Percentiles rank a stretch among this genome's conserved stretches.
Evolutionary conservation across 257 asterid species (phyloP).

Genomic region (Solanum lycopersicoides): DNA sequence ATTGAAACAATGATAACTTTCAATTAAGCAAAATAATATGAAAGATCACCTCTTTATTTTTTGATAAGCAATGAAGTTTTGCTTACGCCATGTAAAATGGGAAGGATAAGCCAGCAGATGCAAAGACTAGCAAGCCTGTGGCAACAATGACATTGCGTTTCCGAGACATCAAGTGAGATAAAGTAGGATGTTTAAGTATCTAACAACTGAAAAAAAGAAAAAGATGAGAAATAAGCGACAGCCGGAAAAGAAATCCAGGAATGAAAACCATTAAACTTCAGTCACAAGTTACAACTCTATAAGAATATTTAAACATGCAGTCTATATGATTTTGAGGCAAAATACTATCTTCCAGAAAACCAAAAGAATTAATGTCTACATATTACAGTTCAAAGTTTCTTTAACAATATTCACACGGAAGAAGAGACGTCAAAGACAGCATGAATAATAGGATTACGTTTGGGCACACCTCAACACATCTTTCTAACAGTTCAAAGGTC

Average conservation of each 20-base stretch:
- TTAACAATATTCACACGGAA: neutral
- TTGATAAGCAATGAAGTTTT: neutral
- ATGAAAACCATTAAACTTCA: no score
- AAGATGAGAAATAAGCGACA: neutral
- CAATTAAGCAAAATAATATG: neutral
- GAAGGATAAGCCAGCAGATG: constrained; percentile 75
- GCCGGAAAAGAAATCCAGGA: no score
- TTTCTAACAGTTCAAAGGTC: neutral
- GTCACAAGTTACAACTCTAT: no score
- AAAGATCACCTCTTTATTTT: neutral
- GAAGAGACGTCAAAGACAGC: neutral
- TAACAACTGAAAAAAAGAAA: neutral
- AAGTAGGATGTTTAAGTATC: constrained; percentile 11
- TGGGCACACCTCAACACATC: neutral
- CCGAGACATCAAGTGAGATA: constrained; percentile 48
- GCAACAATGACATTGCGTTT: constrained; percentile 71
- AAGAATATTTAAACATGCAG: no score
- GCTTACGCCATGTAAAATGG: constrained; percentile 98
- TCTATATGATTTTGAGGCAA: no score
- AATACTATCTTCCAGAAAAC: no score
- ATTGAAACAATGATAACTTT: neutral
- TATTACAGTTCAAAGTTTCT: neutral
- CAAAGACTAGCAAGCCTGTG: constrained; percentile 69
- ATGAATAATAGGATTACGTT: neutral
- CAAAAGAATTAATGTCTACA: no score